These are phyloP conservation scores for Salicornia ramosissima DNA, from an alignment of 148 eudicot species.

Conservation along the genomic window DNA sequence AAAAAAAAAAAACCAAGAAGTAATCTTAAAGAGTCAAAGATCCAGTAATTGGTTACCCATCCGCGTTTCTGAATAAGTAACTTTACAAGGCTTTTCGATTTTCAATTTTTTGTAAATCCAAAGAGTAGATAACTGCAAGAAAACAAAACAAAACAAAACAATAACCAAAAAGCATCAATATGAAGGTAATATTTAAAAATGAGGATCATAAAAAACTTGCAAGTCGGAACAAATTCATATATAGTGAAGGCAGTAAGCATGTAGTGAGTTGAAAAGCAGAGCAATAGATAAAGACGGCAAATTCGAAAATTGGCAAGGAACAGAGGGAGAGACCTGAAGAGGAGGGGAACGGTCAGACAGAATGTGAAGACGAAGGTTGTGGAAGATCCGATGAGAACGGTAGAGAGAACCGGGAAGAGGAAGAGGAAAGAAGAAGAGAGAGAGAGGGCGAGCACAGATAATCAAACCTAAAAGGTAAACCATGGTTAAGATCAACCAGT, in stretches of 20 bases:
- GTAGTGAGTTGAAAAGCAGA: too few species aligned
- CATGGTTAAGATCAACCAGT: constrained; percentile 42
- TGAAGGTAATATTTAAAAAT: too few species aligned
- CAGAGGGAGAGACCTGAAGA: constrained; percentile 40
- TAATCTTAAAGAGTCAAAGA: too few species aligned
- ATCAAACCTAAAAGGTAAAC: constrained; percentile 51
- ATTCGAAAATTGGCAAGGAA: too few species aligned
- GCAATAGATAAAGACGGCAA: too few species aligned
- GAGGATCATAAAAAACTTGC: too few species aligned
- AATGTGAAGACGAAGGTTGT: constrained; percentile 45
- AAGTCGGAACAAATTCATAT: too few species aligned
- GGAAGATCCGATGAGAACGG: constrained; percentile 52
- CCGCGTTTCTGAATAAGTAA: constrained; percentile 1
- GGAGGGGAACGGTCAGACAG: constrained; percentile 38
- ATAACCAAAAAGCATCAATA: background rate
- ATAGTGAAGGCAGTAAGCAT: too few species aligned
- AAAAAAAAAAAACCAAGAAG: background rate
- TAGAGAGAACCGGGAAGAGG: constrained; percentile 65
- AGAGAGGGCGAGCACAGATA: constrained; percentile 47
- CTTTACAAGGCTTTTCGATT: constrained; percentile 27
- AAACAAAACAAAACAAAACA: background rate
- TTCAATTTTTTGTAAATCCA: constrained; percentile 35
- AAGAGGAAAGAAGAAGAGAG: constrained; percentile 35
- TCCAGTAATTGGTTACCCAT: constrained; percentile 26
- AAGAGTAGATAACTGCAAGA: constrained; percentile 36